phyloP scores from a whole-genome alignment of 345 rosid species.

The Camelina sativa region DNA sequence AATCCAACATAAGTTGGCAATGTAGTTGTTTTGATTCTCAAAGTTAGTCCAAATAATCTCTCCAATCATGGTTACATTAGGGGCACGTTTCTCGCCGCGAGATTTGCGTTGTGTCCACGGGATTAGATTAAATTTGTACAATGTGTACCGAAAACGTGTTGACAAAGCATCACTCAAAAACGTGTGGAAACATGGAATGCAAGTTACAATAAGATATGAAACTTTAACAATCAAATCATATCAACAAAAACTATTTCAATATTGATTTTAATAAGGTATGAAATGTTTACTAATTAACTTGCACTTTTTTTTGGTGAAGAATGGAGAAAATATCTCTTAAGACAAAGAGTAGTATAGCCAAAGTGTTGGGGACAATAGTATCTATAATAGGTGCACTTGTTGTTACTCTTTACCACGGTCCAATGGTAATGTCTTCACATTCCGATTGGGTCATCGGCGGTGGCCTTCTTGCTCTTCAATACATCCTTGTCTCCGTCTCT shows the following conservation, averaged over 20 bases:
- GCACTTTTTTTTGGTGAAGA: constrained; percentile 37
- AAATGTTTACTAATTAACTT: not conserved
- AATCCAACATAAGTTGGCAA: not conserved
- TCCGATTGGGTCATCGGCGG: constrained; percentile 57
- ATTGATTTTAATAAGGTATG: not conserved
- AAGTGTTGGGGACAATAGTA: constrained; percentile 49
- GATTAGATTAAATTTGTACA: no score
- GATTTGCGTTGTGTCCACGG: no score
- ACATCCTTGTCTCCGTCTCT: constrained; percentile 42
- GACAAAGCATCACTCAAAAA: no score
- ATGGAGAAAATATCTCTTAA: constrained; percentile 51
- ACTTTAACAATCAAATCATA: no score
- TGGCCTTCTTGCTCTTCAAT: constrained; percentile 43
- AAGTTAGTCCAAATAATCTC: no score
- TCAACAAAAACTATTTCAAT: no score
- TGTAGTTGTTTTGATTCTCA: not conserved
- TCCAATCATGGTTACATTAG: no score
- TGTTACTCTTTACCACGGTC: constrained; percentile 58
- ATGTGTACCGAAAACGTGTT: no score
- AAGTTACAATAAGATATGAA: no score
- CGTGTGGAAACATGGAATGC: no score
- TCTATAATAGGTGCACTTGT: constrained; percentile 51
- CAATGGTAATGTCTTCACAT: constrained; percentile 36
- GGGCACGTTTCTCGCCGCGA: no score
- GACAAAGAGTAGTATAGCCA: constrained; percentile 49